These are phyloP conservation scores for slime mould (Dictyostelium discoideum) DNA, from an alignment of 78 protist species.

Conservation along the genomic window dicty_2.7 NC_007090.3:5270001-5270500, in stretches of 20 bases:
- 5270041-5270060: background rate
- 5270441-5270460: slow-evolving; percentile 40
- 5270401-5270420: slow-evolving; percentile 18
- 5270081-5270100: background rate
- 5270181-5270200: background rate
- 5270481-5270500: background rate
- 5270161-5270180: slow-evolving; percentile 25
- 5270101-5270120: background rate
- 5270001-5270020: background rate
- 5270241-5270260: slow-evolving; percentile 19
- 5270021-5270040: background rate
- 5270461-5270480: slow-evolving; percentile 3
- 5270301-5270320: slow-evolving; percentile 43
- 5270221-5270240: slow-evolving; percentile 30
- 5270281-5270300: background rate
- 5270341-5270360: slow-evolving; percentile 26
- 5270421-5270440: background rate
- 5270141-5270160: slow-evolving; percentile 15
- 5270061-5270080: background rate
- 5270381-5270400: background rate
- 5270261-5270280: slow-evolving; percentile 31
- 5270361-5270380: background rate
- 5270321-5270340: slow-evolving; percentile 25
- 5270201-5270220: background rate
- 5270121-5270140: slow-evolving; percentile 4